Base-by-base conservation (phyloP, 2,329 filamentous ascomycete species). In the Diaporthe sp. region DNA sequence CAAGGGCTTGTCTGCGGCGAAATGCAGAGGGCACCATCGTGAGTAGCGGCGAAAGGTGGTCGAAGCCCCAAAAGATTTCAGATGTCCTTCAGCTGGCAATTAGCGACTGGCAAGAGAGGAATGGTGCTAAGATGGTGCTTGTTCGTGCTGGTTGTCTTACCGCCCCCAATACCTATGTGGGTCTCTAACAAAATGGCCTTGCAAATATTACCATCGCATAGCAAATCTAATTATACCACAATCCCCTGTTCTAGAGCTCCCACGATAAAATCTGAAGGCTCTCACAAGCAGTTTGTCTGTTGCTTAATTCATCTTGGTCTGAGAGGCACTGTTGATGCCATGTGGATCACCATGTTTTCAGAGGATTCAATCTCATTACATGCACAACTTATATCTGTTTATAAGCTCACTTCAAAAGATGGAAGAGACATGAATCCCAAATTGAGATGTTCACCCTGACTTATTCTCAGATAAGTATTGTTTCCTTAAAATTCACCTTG, bases 21-120 rank as follows among this genome's bases (percentile, higher is more conserved):
- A 28, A 31, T 31, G 10, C 39, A 6, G 60, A 28, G 42, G 8
- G 39, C 5, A 8, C 42, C 9, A 44, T 28, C 13, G 5, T 3
- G 25, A 8, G 3, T 47, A 22, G 39, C 9, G 25, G 2, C 1
- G 9, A 47, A 65, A 28, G 2, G 42, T 22, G 17, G 4, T 4
- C 9, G 17, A 13, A 22, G 6, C 4, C 17, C 0, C 1, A 42
- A 3, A 20, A 22, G 12, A 20, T 20, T 22, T 1, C 2, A 28
- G 42, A 22, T 31, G 1, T 7, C 25, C 8, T 12, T 31, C 8
- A 53, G 22, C 1, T 25, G 22, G 22, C 0, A 22, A 4, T 1
- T 47, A 2, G 1, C 0, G 3, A 22, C 25, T 31, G 15, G 7
- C 15, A 13, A 34, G 8, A 47, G 25, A 47, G 9, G 3, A 8